Evolutionary conservation across 257 asterid species (phyloP), one percentile per base, ranked within the genome.

Genomic region (Mitragyna speciosa): DNA sequence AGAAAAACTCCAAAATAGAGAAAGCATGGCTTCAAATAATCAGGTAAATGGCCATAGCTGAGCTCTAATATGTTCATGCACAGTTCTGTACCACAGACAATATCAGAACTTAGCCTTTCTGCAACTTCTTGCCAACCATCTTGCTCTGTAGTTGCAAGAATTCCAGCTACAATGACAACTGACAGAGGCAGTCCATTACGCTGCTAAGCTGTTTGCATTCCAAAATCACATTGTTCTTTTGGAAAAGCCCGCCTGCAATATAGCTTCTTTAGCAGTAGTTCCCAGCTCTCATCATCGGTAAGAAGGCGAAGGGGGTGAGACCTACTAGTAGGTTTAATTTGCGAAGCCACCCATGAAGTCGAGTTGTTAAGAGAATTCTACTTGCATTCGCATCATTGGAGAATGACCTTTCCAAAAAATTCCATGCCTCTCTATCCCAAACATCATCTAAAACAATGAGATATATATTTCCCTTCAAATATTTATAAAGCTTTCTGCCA

Each of bases 361-460:
- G 70, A 5, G 10, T 65, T 12, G 70, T 65, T 12, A 65, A 65
- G 9, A 65, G 5, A 4, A 65, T 65, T 30, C 43, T 65, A 65
- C 70, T 65, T 4, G 43, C 43, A 26, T 65, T 65, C 0, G 15
- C 14, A 43, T 65, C 70, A 67, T 67, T 11, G 7, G 72, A 47
- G 17, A 67, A 17, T 15, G 48, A 31, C 0, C 4, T 6, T 67
- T 16, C 16, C 11, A 67, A 31, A 5, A 31, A 26, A 17, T 33
- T 0, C 72, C 72, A 67, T 65, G 24, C 70, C 7, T 39, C 56
- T n/a, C 5, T 12, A 24, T 39, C 70, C 79, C 83, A 80, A 2
- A 80, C 15, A 52, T 80, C 83, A 80, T 80, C 79, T 41, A 80
- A 14, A 8, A 80, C 52, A 47, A 74, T 15, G 14, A 80, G 69